Evolutionary conservation across 2,329 filamentous ascomycete genomes (phyloP).

Genomic region (Sarocladium kiliense): DNA sequence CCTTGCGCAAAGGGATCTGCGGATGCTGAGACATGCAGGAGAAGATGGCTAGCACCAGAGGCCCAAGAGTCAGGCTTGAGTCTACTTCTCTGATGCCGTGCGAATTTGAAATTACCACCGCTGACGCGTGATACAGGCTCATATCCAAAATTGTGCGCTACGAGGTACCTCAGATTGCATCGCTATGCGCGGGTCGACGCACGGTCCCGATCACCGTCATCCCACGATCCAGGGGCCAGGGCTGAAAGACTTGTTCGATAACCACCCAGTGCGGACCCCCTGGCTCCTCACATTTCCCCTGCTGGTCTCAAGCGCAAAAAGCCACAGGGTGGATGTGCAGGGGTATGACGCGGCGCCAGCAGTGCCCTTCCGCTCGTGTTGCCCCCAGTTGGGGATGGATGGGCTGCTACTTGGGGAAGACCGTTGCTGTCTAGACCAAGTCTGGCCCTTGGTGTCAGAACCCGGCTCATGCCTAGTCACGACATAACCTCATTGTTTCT

Average conservation of each 20-base stretch:
- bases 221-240: conserved; percentile 4
- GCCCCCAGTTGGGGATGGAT: not conserved
- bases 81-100: not conserved
- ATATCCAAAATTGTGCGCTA: not conserved
- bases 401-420: not conserved
- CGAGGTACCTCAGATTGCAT: conserved; percentile 1
- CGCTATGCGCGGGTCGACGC: not conserved
- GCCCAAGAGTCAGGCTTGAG: not conserved
- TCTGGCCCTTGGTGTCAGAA: not conserved
- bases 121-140: conserved; percentile 3
- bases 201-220: conserved; percentile 3
- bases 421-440: not conserved
- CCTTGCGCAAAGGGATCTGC: conserved; percentile 1
- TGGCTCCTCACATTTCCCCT: not conserved
- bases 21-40: not conserved
- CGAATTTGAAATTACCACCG: not conserved
- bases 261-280: not conserved
- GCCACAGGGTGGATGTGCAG: not conserved
- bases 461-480: not conserved
- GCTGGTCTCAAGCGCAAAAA: not conserved
- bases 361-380: not conserved
- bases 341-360: not conserved
- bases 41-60: not conserved
- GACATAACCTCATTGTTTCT: not conserved
- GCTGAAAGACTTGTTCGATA: not conserved